Evolutionary conservation across 2,329 filamentous ascomycete genomes (phyloP).

Genomic region (Westerdykella ornata): DNA sequence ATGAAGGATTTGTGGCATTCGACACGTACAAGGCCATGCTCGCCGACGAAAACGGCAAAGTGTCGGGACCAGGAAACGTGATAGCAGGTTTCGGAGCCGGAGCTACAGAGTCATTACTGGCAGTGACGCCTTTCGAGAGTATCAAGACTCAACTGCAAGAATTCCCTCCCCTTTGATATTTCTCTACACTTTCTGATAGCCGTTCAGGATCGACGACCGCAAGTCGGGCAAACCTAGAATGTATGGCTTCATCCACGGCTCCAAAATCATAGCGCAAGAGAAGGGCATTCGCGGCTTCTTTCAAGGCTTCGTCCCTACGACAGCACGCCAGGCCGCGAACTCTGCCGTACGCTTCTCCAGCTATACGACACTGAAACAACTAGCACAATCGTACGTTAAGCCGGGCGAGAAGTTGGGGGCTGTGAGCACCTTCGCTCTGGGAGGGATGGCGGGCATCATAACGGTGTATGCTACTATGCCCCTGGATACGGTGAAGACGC

Average conservation of each 20-base stretch:
- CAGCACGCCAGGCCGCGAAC: conserved; percentile 89
- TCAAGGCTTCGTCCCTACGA: conserved; percentile 93
- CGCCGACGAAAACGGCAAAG: conserved; percentile 75
- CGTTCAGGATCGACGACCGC: conserved; percentile 76
- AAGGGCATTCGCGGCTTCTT: conserved; percentile 89
- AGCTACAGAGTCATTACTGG: conserved; percentile 85
- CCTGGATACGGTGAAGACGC: conserved; percentile 90
- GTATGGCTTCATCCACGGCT: conserved; percentile 86
- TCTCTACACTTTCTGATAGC: conserved; percentile 2
- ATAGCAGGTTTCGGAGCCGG: conserved; percentile 91
- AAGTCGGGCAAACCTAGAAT: conserved; percentile 80
- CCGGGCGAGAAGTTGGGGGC: conserved; percentile 92
- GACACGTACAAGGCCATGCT: conserved; percentile 86
- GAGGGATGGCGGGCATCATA: conserved; percentile 79
- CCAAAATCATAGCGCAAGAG: conserved; percentile 78
- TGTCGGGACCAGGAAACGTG: conserved; percentile 84
- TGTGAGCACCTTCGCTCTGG: conserved; percentile 82
- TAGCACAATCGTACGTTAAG: conserved; percentile 84
- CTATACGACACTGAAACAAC: conserved; percentile 84
- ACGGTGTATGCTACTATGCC: conserved; percentile 71
- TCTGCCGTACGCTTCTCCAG: conserved; percentile 84
- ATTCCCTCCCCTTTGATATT: conserved; percentile 3
- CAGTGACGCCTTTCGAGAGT: conserved; percentile 93
- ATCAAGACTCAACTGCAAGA: conserved; percentile 84
- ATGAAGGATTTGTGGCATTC: conserved; percentile 80